Evolutionary conservation across 148 eudicot species (phyloP), one percentile per base, ranked within the genome.

Genomic region (Rhododendron simsii): DNA sequence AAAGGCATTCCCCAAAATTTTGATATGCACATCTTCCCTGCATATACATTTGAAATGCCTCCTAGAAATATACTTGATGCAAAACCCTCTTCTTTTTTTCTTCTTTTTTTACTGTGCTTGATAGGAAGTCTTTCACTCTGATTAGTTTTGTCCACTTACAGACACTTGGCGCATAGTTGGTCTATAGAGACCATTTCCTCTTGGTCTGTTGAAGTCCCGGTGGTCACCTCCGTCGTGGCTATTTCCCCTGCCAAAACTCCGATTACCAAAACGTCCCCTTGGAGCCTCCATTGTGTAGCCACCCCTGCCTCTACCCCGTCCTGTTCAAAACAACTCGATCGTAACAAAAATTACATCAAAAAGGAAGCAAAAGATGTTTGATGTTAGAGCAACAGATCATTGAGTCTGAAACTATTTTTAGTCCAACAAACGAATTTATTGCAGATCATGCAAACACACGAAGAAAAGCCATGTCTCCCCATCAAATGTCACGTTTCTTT

Each of bases 271-370:
- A 15, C 93, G 92, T 81, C 97, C 97, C 84, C 95, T 91, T 10
- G 93, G 85, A 53, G 86, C 76, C 28, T 94, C 95, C 18, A 88
- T 87, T 82, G 90, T 91, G 86, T 93, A 91, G 89, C 86, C 85
- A 16, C 92, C 88, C 87, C 97, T 87, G 87, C 94, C 97, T 86
- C 98, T 93, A 75, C 98, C 97, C 84, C 97, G 90, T 85, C 92
- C 98, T 95, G 92, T 85, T 87, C 85, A 91, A 81, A 47, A 80
- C 30, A 63, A 73, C 65, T 26, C 11, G 9, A 18, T 48, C 0
- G n/a, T 67, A 67, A 61, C 26, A 48, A 21, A 59, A 35, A 0
- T 81, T 12, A 14, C 18, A 3, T 14, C 8, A 8, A 80, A 80
- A 18, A 15, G n/a, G 16, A 71, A 30, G 35, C 6, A 6, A 69